Conservation (phyloP, 805 yeast species). For the Saturnispora sekii region DNA sequence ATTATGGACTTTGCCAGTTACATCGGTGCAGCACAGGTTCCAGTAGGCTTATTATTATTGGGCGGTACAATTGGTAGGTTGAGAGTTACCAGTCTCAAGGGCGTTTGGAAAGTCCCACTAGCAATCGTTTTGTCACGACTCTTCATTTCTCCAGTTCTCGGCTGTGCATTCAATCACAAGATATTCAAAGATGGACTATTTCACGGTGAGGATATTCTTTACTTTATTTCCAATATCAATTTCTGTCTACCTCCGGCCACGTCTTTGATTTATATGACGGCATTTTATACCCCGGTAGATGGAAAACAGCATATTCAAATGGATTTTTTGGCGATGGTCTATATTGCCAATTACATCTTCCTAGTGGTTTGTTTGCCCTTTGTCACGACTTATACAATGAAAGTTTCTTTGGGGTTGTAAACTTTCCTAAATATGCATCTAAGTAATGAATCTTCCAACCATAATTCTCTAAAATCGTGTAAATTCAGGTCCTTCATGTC, state of each 20-base stretch:
- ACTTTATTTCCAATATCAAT: constrained; percentile 64
- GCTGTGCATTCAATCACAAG: constrained; percentile 57
- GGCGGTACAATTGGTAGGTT: constrained; percentile 87
- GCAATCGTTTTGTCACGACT: constrained; percentile 49
- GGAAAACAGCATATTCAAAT: constrained; percentile 51
- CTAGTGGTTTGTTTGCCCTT: constrained; percentile 66
- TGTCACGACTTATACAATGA: constrained; percentile 58
- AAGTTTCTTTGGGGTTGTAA: constrained; percentile 36
- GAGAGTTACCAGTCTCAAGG: constrained; percentile 44
- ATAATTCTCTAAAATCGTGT: too few relatives aligned
- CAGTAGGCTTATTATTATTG: constrained; percentile 68
- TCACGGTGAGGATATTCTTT: constrained; percentile 46
- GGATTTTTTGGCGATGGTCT: constrained; percentile 73
- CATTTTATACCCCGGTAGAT: constrained; percentile 67
- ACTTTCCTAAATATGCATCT: too few relatives aligned
- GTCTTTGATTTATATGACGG: constrained; percentile 77
- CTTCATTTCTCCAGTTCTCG: constrained; percentile 69
- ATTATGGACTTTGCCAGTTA: constrained; percentile 73
- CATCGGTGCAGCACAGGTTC: constrained; percentile 82
- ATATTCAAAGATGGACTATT: constrained; percentile 56
- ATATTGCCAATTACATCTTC: constrained; percentile 64
- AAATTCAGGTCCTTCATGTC: too few relatives aligned
- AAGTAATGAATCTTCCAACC: too few relatives aligned
- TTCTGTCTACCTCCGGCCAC: constrained; percentile 87
- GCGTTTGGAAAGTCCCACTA: constrained; percentile 61